Percentiles rank a stretch among this genome's conserved stretches.
Conservation (phyloP, 495 filamentous ascomycete genomes). For the Hypoxylon intermedium region DNA sequence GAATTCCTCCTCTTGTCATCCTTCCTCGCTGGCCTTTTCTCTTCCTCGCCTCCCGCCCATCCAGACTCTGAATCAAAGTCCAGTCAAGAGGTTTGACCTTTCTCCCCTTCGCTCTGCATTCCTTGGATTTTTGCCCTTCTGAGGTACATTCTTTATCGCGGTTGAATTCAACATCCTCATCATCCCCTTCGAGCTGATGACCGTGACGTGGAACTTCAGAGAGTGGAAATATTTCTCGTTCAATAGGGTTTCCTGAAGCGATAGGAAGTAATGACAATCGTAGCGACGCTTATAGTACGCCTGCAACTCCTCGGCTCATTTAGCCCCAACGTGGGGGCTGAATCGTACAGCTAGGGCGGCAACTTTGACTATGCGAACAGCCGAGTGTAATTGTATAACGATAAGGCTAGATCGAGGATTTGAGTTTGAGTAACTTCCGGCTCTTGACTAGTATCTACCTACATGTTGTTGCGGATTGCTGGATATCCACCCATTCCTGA, state of each 20-base stretch:
- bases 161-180: slow-evolving; percentile 16
- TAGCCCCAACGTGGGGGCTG: slow-evolving; percentile 26
- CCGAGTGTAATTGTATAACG: slow-evolving; percentile 17
- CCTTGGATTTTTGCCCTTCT: slow-evolving; percentile 36
- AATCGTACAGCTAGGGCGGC: slow-evolving; percentile 19
- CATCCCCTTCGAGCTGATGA: too few species aligned
- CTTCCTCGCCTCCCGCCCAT: slow-evolving; percentile 35
- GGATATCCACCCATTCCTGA: too few species aligned
- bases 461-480: too few species aligned
- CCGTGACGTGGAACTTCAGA: too few species aligned
- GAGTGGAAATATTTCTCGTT: too few species aligned
- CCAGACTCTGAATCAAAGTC: slow-evolving; percentile 35
- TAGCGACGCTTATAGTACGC: too few species aligned
- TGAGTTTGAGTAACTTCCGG: slow-evolving; percentile 9
- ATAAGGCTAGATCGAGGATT: slow-evolving; percentile 23
- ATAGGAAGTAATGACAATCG: too few species aligned
- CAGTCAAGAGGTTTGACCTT: slow-evolving; percentile 30
- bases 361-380: slow-evolving; percentile 3
- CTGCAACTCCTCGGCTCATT: too few species aligned
- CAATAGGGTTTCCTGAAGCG: too few species aligned
- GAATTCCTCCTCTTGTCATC: slow-evolving; percentile 4
- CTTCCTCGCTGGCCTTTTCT: slow-evolving; percentile 25
- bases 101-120: slow-evolving; percentile 15
- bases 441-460: background rate
- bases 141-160: slow-evolving; percentile 22